phyloP scores from a whole-genome alignment of 2,329 filamentous ascomycete species.

The Fusarium denticulatum region DNA sequence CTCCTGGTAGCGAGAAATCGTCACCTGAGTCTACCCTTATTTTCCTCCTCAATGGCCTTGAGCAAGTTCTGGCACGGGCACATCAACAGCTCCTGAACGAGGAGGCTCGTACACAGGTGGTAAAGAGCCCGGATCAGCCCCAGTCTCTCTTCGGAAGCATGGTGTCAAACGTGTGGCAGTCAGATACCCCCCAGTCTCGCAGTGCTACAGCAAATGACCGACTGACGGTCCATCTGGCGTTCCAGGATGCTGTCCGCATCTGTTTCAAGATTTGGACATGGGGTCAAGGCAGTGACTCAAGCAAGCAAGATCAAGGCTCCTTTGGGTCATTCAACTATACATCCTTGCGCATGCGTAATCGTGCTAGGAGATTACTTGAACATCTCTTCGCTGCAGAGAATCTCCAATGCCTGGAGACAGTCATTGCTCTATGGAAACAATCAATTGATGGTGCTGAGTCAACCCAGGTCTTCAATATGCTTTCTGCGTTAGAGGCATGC shows the following conservation, averaged over 20 bases:
- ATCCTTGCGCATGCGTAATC: conserved; percentile 88
- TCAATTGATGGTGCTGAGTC: conserved; percentile 59
- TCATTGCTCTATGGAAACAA: conserved; percentile 84
- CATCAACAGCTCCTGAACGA: conserved; percentile 85
- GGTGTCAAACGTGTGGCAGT: conserved; percentile 88
- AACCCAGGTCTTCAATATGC: conserved; percentile 79
- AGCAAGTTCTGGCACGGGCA: conserved; percentile 86
- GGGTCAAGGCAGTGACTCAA: conserved; percentile 73
- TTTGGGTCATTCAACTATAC: conserved; percentile 89
- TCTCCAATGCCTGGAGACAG: conserved; percentile 90
- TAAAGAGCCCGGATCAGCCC: conserved; percentile 83
- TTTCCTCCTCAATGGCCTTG: conserved; percentile 89
- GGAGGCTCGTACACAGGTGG: conserved; percentile 73
- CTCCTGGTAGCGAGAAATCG: conserved; percentile 37
- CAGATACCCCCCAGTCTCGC: conserved; percentile 79
- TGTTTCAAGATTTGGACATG: conserved; percentile 97
- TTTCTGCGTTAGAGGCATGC: conserved; percentile 91
- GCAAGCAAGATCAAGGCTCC: conserved; percentile 71
- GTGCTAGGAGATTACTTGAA: conserved; percentile 86
- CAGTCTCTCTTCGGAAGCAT: conserved; percentile 94
- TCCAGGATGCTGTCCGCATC: conserved; percentile 93
- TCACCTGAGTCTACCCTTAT: conserved; percentile 78
- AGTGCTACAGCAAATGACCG: conserved; percentile 91
- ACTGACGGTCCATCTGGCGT: conserved; percentile 92
- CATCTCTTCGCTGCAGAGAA: conserved; percentile 93